Percentiles rank a stretch among this genome's conserved stretches.
Evolutionary conservation across 345 rosid species (phyloP).

Genomic region (Citrus inodora): DNA sequence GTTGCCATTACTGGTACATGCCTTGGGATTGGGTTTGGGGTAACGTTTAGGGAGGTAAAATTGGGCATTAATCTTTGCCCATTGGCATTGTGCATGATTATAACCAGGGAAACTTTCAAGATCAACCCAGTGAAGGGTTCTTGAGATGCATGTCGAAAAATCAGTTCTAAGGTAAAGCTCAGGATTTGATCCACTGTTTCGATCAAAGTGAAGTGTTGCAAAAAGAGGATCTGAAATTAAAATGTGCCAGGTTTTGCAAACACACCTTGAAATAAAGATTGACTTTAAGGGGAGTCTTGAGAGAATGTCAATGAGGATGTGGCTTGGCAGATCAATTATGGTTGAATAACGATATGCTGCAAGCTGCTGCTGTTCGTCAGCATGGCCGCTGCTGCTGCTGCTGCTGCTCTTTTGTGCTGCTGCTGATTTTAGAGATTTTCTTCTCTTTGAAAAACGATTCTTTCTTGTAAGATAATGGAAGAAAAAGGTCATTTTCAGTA

Average conservation of each 20-base stretch:
- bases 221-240: conserved; percentile 13
- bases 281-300: conserved; percentile 14
- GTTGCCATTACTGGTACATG: neutral
- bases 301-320: conserved; percentile 7
- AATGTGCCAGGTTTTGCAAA: conserved; percentile 12
- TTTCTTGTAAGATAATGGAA: neutral
- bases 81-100: neutral
- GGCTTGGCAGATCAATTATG: conserved; percentile 9
- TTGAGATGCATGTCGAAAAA: neutral
- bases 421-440: neutral
- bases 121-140: conserved; percentile 17
- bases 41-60: conserved; percentile 13
- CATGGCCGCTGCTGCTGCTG: neutral
- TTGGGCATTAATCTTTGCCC: neutral
- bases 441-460: neutral
- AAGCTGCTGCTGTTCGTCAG: neutral
- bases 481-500: neutral
- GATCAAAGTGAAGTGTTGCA: neutral
- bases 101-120: neutral
- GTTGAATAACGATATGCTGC: neutral
- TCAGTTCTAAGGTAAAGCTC: conserved; percentile 17
- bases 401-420: neutral
- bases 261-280: conserved; percentile 16
- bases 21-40: neutral
- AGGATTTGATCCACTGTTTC: neutral